phyloP scores from a whole-genome alignment of 164 flowering plant genomes.

The Stephania japonica region DNA sequence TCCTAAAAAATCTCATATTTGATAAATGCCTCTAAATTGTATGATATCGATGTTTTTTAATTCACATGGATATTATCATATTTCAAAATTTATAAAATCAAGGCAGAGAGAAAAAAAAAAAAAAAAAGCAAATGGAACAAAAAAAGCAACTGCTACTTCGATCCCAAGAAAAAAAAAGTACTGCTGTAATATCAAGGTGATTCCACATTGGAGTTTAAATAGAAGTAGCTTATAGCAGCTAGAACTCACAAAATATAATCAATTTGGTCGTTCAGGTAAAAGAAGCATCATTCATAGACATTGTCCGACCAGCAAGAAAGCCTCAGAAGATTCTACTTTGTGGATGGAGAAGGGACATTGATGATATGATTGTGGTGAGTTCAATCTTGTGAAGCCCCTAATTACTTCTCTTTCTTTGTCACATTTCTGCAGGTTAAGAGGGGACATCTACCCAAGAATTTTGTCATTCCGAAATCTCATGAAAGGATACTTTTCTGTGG shows the following conservation, averaged over 20 bases:
- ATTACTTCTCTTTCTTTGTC: constrained; percentile 36
- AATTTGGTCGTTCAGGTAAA: constrained; percentile 76
- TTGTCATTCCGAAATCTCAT: constrained; percentile 41
- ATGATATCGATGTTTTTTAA: background rate
- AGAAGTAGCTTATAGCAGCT: constrained; percentile 7
- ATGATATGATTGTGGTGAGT: constrained; percentile 95
- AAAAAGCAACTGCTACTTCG: constrained; percentile 2
- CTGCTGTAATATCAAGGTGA: constrained; percentile 11
- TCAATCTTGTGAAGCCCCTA: constrained; percentile 47
- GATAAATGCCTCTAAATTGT: background rate
- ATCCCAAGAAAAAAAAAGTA: constrained; percentile 3
- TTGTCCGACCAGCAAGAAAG: constrained; percentile 57
- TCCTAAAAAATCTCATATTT: background rate
- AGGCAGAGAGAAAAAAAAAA: background rate
- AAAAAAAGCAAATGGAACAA: background rate
- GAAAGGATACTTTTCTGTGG: constrained; percentile 84
- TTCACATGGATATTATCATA: background rate
- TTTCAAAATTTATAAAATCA: background rate
- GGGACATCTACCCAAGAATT: constrained; percentile 62
- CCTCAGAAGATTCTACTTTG: constrained; percentile 89
- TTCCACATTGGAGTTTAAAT: constrained; percentile 14
- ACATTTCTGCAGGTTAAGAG: constrained; percentile 70
- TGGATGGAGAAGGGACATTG: constrained; percentile 93
- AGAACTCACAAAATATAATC: constrained; percentile 45
- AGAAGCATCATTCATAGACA: constrained; percentile 58